Percentiles rank a stretch among this genome's conserved stretches.
These are phyloP conservation scores for Bipolaris victoriae DNA, from an alignment of 2,329 filamentous ascomycete genomes.

Conservation along the genomic window DNA sequence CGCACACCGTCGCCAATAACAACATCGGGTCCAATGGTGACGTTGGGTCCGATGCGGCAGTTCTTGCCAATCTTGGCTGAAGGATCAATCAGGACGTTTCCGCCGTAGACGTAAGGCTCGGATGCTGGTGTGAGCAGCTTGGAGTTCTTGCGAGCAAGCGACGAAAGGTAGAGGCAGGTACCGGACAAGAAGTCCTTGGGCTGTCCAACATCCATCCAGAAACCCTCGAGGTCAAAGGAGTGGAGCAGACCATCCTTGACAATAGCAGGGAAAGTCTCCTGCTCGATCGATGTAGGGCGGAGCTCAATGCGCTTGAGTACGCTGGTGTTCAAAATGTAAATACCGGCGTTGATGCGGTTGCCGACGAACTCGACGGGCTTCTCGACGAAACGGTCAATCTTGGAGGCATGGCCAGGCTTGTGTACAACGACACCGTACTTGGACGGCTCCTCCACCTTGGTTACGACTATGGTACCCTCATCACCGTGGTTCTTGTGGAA, in stretches of 20 bases:
- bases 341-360: slow-evolving; percentile 97
- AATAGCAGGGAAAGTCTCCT: slow-evolving; percentile 97
- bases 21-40: slow-evolving; percentile 92
- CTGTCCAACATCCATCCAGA: slow-evolving; percentile 99
- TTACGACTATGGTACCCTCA: slow-evolving; percentile 97
- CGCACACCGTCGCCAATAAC: slow-evolving; percentile 92
- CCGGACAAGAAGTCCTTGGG: slow-evolving; percentile 97
- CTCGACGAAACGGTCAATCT: slow-evolving; percentile 98
- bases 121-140: slow-evolving; percentile 77
- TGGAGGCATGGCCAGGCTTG: slow-evolving; percentile 86
- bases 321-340: slow-evolving; percentile 96
- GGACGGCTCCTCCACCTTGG: slow-evolving; percentile 97
- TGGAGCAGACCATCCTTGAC: slow-evolving; percentile 88
- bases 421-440: slow-evolving; percentile 99
- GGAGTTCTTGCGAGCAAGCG: slow-evolving; percentile 85
- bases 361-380: slow-evolving; percentile 98
- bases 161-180: slow-evolving; percentile 94
- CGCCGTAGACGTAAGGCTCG: slow-evolving; percentile 84
- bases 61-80: slow-evolving; percentile 97
- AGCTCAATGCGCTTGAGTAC: slow-evolving; percentile 92
- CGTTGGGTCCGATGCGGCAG: slow-evolving; percentile 96
- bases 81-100: slow-evolving; percentile 94
- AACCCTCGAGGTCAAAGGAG: slow-evolving; percentile 94
- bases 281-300: slow-evolving; percentile 95
- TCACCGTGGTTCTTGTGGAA: slow-evolving; percentile 95